A percentile compares a stretch with the other conserved stretches of the same genome.
phyloP scores from a whole-genome alignment of 2,329 filamentous ascomycete species.

The Clonostachys rhizophaga region DNA sequence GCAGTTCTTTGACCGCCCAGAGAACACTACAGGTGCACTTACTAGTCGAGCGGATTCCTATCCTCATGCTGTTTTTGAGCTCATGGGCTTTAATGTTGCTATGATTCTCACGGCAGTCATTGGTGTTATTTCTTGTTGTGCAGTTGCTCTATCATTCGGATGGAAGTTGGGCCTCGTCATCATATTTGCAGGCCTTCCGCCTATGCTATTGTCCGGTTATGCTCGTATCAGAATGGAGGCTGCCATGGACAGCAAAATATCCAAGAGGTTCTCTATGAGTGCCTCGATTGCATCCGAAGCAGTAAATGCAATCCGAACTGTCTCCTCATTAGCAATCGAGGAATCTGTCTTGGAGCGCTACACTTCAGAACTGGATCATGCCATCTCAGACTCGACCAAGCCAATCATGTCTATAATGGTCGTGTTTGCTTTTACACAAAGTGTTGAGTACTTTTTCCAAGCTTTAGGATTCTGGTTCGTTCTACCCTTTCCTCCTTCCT shows the following conservation, averaged over 20 bases:
- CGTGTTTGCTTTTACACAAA: constrained; percentile 12
- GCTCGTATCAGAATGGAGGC: constrained; percentile 36
- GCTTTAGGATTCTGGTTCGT: constrained; percentile 46
- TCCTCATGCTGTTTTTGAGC: constrained; percentile 35
- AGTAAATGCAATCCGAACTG: constrained; percentile 36
- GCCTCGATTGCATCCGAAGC: constrained; percentile 41
- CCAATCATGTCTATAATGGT: constrained; percentile 11
- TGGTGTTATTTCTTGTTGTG: constrained; percentile 28
- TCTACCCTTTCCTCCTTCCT: background rate
- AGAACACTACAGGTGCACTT: constrained; percentile 31
- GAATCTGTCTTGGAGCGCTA: constrained; percentile 23
- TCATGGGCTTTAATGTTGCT: constrained; percentile 35
- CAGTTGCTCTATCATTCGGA: constrained; percentile 30
- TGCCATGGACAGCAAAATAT: constrained; percentile 26
- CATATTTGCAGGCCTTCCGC: constrained; percentile 32
- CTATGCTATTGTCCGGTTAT: constrained; percentile 31
- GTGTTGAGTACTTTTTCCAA: constrained; percentile 19
- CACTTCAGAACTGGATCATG: constrained; percentile 18
- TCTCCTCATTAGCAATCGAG: constrained; percentile 31
- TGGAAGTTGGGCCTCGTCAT: constrained; percentile 41
- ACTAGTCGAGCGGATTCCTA: constrained; percentile 19
- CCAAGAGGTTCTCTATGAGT: constrained; percentile 28
- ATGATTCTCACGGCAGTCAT: constrained; percentile 33
- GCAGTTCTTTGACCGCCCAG: constrained; percentile 33
- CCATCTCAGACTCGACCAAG: constrained; percentile 7